Evolutionary conservation across 371 early-diverging fungal species (phyloP).

Genomic region (Chytridium lagenaria): DNA sequence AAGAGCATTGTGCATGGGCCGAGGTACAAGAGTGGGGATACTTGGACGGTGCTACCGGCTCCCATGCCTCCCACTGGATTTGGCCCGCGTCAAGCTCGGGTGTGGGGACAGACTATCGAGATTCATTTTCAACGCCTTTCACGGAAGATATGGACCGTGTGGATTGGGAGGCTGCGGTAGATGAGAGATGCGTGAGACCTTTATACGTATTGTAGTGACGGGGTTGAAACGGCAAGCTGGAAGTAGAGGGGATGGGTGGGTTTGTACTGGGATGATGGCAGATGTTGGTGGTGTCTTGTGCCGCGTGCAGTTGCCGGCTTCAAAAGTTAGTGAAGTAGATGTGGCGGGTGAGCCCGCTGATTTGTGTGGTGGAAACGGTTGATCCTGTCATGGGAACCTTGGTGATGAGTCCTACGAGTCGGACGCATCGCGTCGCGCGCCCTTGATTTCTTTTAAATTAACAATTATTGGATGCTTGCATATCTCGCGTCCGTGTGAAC

Average conservation of each 20-base stretch:
- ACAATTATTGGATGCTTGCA: too few relatives aligned
- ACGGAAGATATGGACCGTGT: neutral
- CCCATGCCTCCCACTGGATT: slow-evolving; percentile 21
- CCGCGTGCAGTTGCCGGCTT: slow-evolving; percentile 14
- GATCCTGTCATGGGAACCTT: slow-evolving; percentile 29
- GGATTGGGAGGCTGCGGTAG: slow-evolving; percentile 15
- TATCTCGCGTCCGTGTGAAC: too few relatives aligned
- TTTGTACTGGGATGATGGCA: slow-evolving; percentile 30
- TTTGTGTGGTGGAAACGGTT: slow-evolving; percentile 33
- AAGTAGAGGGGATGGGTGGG: neutral
- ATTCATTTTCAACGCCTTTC: neutral
- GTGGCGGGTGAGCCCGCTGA: slow-evolving; percentile 15
- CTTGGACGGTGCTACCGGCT: too few relatives aligned
- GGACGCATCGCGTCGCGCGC: too few relatives aligned
- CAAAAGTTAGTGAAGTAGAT: too few relatives aligned
- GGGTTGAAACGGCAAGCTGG: neutral
- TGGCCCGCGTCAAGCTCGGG: slow-evolving; percentile 30
- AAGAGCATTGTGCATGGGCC: slow-evolving; percentile 18
- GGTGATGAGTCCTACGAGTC: too few relatives aligned
- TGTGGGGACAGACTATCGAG: slow-evolving; percentile 31
- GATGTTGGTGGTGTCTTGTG: slow-evolving; percentile 30
- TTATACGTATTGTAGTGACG: slow-evolving; percentile 20
- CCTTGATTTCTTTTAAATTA: too few relatives aligned
- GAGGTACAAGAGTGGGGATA: too few relatives aligned
- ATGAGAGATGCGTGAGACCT: slow-evolving; percentile 22